Evolutionary conservation across 208 protist genomes (phyloP).

Genomic region (Herpetomonas tarakana): DNA sequence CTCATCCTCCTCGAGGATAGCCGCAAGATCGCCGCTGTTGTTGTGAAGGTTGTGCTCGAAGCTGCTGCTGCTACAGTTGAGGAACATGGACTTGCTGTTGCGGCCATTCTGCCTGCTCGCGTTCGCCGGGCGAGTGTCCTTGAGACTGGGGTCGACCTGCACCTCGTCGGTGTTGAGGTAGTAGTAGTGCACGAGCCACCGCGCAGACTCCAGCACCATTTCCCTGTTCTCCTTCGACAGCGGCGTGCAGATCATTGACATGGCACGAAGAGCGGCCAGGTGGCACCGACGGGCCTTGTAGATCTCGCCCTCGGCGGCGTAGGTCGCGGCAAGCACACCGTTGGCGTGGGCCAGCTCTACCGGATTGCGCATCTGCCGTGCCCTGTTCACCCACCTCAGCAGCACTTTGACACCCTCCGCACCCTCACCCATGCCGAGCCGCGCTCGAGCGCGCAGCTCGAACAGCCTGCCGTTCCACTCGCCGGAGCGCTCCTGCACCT

Average conservation of each 20-base stretch:
- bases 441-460: slow-evolving; percentile 68
- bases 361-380: slow-evolving; percentile 50
- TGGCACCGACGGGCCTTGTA: slow-evolving; percentile 65
- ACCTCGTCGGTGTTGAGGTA: slow-evolving; percentile 76
- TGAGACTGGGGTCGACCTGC: slow-evolving; percentile 23
- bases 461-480: slow-evolving; percentile 65
- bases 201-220: slow-evolving; percentile 59
- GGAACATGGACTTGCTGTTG: slow-evolving; percentile 10
- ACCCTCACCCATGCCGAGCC: slow-evolving; percentile 57
- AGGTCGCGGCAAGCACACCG: slow-evolving; percentile 51
- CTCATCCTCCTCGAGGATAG: slow-evolving; percentile 57
- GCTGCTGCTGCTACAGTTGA: slow-evolving; percentile 4
- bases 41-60: slow-evolving; percentile 48
- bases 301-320: slow-evolving; percentile 47
- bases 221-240: slow-evolving; percentile 35
- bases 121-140: background rate
- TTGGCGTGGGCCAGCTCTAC: slow-evolving; percentile 73
- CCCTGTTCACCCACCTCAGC: slow-evolving; percentile 62
- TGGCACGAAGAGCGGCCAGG: slow-evolving; percentile 49
- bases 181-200: slow-evolving; percentile 83
- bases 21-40: slow-evolving; percentile 63
- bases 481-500: slow-evolving; percentile 75
- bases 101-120: slow-evolving; percentile 9
- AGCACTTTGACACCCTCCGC: slow-evolving; percentile 78
- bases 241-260: slow-evolving; percentile 24